These are phyloP conservation scores for Gaertneriomyces sp. DNA, from an alignment of 192 early-diverging fungal genomes.

Conservation along the genomic window DNA sequence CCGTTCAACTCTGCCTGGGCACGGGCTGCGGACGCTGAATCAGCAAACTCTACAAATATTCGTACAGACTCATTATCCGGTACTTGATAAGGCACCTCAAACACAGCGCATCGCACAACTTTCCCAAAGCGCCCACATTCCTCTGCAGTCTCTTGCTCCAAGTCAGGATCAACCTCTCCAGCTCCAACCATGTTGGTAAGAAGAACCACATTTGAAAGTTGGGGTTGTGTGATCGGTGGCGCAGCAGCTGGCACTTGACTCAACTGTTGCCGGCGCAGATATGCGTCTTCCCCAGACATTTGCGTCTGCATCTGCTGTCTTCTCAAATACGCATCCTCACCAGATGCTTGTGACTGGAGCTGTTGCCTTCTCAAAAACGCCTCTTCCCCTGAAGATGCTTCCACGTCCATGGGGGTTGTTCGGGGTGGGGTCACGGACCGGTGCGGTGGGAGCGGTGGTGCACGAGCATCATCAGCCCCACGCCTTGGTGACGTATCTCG, in stretches of 20 bases:
- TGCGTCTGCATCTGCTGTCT: slow-evolving; percentile 37
- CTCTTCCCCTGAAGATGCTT: slow-evolving; percentile 14
- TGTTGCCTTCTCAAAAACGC: slow-evolving; percentile 3
- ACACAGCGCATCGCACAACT: slow-evolving; percentile 66
- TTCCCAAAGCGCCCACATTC: slow-evolving; percentile 76
- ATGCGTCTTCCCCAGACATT: slow-evolving; percentile 67
- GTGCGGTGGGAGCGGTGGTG: background rate
- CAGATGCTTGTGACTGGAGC: background rate
- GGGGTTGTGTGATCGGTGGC: slow-evolving; percentile 15
- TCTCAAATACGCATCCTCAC: background rate
- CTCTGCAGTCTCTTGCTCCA: slow-evolving; percentile 71
- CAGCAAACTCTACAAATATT: slow-evolving; percentile 73
- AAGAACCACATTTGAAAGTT: slow-evolving; percentile 45
- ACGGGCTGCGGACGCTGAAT: slow-evolving; percentile 39
- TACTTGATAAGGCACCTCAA: slow-evolving; percentile 56
- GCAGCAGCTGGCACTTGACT: slow-evolving; percentile 27
- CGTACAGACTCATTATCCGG: slow-evolving; percentile 66
- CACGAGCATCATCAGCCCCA: background rate
- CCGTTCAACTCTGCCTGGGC: slow-evolving; percentile 53
- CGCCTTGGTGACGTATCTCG: background rate
- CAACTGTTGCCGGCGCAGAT: slow-evolving; percentile 53
- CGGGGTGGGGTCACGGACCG: slow-evolving; percentile 21
- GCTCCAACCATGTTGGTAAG: slow-evolving; percentile 76
- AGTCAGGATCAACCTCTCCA: slow-evolving; percentile 70
- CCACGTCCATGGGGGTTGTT: background rate